Evolutionary conservation across 2,329 filamentous ascomycete species (phyloP).

Genomic region (Ampelomyces quisqualis): DNA sequence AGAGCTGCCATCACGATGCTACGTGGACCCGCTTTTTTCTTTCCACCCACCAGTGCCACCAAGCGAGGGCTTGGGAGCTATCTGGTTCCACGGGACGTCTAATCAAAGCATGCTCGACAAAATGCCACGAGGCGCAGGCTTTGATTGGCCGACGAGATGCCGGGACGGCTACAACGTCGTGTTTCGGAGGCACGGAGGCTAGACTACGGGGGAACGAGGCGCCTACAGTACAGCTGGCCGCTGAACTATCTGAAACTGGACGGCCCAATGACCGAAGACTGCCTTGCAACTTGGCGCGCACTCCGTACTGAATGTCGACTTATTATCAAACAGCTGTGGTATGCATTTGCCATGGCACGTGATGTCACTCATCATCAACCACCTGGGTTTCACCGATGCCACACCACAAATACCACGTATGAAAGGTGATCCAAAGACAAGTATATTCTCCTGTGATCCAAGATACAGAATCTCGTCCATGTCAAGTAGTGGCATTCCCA

Average conservation of each 20-base stretch:
- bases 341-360: neutral
- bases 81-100: constrained; percentile 2
- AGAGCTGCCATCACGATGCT: neutral
- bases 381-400: no score
- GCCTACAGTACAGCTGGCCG: no score
- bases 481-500: no score
- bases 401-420: no score
- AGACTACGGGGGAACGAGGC: neutral
- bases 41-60: neutral
- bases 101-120: constrained; percentile 6
- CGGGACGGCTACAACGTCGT: neutral
- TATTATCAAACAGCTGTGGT: neutral
- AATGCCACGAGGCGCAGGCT: neutral
- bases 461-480: no score
- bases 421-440: no score
- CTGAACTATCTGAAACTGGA: neutral
- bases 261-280: neutral
- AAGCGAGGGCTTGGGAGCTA: neutral
- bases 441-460: no score
- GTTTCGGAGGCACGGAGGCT: neutral
- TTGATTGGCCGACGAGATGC: constrained; percentile 3
- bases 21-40: neutral
- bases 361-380: no score
- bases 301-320: neutral
- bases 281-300: neutral